Conservation (phyloP, 176 grass and related monocot genomes). For the Eleusine coracana region DNA sequence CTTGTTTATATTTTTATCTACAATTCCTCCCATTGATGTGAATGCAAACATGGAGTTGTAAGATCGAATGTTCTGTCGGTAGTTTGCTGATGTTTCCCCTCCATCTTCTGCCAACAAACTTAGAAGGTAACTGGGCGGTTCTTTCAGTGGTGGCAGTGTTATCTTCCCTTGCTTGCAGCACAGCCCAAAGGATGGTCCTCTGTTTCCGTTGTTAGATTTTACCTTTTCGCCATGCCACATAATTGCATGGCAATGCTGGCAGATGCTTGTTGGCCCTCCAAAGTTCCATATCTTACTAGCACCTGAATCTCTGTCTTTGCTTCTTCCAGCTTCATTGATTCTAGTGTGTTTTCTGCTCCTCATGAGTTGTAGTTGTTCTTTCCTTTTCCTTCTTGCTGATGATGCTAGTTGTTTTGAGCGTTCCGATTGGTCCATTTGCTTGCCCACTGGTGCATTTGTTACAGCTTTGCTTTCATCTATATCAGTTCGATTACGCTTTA, state of each 20-base stretch:
- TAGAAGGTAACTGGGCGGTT: neutral
- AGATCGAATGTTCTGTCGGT: neutral
- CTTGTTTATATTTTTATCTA: constrained; percentile 36
- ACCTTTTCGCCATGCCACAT: neutral
- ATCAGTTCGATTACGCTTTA: neutral
- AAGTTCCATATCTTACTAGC: constrained; percentile 6
- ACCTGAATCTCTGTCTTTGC: neutral
- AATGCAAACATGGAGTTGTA: constrained; percentile 38
- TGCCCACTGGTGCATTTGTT: neutral
- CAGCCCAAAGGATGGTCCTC: neutral
- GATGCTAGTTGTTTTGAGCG: neutral
- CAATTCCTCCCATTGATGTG: constrained; percentile 18
- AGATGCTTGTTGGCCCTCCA: constrained; percentile 1
- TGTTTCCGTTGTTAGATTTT: neutral
- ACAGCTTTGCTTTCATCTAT: neutral
- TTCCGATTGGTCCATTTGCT: neutral
- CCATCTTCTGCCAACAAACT: constrained; percentile 14
- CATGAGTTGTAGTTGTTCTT: constrained; percentile 23
- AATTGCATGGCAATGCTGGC: neutral
- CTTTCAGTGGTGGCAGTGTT: neutral
- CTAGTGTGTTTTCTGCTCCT: constrained; percentile 10
- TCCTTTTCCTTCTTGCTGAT: constrained; percentile 20
- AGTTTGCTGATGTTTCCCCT: neutral
- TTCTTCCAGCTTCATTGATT: neutral
- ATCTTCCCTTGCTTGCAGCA: neutral